Evolutionary conservation across 1,139 yeast species (phyloP), one percentile per base, ranked within the genome.

Genomic region (Suhomyces choctaworum): DNA sequence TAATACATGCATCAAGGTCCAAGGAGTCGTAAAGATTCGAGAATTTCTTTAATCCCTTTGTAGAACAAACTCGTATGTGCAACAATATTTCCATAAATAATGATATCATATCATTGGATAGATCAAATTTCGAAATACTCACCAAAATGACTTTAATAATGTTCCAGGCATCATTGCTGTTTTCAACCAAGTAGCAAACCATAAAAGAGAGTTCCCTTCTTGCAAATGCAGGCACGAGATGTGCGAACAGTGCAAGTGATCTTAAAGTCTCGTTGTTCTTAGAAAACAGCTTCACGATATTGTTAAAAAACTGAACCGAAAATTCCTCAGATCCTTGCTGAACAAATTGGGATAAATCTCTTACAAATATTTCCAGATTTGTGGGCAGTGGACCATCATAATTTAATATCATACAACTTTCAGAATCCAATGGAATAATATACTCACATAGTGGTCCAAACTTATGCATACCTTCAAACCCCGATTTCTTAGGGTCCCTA

Each of bases 41-140:
- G 40, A 73, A 80, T 1, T 49, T 48, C 1, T 52, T 47, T 4
- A 58, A 43, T 1, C 58, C 61, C 13, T 46, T 51, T 30, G 63
- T 66, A 0, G 66, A 58, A 2, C 78, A 81, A 4, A 69, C 49
- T 37, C 86, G 57, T 1, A 82, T 50, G 12, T 68, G 41, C 4
- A 76, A 51, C 3, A 76, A 47, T 1, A 76, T 47, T 10, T 64
- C 55, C 10, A 75, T 45, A 20, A 78, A 54, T 2, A 71, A 39
- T 3, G 51, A 50, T 5, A 12, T 20, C 15, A 21, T 16, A 4
- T 29, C 28, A 10, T 20, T 16, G 11, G 11, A n/a, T 16, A 25
- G 9, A 3, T 16, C 23, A 3, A 5, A 6, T 2, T 7, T 1
- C 9, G 9, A 9, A 13, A 28, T 16, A 4, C 17, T 11, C 2